phyloP scores from a whole-genome alignment of 1,284 basidiomycete species.

The Ceratobasidium sp. region DNA sequence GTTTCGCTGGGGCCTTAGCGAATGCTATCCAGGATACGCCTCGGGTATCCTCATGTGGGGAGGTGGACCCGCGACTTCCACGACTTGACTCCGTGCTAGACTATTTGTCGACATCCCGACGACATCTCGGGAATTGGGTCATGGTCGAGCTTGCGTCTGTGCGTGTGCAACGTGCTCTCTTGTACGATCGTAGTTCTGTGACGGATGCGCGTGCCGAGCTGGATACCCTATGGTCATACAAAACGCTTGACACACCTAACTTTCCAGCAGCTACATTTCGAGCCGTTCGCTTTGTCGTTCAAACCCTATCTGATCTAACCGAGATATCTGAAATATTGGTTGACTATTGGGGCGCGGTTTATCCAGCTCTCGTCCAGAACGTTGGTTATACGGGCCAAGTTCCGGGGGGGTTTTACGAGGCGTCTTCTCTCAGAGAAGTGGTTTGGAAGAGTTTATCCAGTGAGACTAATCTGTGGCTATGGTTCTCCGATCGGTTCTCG shows the following conservation, averaged over 20 bases:
- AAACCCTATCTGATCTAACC: conserved; percentile 10
- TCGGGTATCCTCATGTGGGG: not conserved
- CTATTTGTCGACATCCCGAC: conserved; percentile 33
- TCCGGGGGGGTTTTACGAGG: conserved; percentile 22
- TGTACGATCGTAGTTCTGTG: conserved; percentile 5
- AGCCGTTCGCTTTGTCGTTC: conserved; percentile 32
- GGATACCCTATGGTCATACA: conserved; percentile 8
- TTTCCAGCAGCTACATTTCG: conserved; percentile 24
- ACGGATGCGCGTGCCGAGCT: conserved; percentile 19
- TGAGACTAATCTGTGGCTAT: conserved; percentile 21
- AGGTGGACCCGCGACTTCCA: conserved; percentile 15
- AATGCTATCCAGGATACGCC: not conserved
- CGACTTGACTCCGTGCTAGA: conserved; percentile 28
- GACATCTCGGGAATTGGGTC: conserved; percentile 12
- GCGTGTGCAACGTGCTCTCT: conserved; percentile 29
- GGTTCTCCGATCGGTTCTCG: conserved; percentile 35
- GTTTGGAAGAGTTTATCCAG: conserved; percentile 24
- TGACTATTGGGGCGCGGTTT: conserved; percentile 31
- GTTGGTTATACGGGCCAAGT: conserved; percentile 10
- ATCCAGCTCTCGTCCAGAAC: conserved; percentile 23
- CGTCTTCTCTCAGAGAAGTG: conserved; percentile 7
- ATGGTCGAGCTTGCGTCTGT: conserved; percentile 22
- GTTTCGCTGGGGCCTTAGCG: conserved; percentile 23
- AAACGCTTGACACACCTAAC: conserved; percentile 12
- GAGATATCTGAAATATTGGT: conserved; percentile 29